A percentile compares a stretch with the other conserved stretches of the same genome.
Evolutionary conservation across 78 protist species (phyloP).

Genomic region (Protostelium mycophagum): DNA sequence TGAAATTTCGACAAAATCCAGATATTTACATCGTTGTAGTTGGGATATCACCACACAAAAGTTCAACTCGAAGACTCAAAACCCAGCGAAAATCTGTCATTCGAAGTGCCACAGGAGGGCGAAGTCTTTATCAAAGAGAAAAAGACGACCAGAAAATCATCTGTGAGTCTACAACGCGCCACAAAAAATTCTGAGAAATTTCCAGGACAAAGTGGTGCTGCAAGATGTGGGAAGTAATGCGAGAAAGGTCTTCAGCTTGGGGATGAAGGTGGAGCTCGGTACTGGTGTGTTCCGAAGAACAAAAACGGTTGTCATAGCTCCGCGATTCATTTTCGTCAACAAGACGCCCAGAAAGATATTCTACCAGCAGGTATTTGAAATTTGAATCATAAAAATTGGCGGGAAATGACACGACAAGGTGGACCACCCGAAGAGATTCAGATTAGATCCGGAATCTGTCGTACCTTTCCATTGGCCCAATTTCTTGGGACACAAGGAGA

Average conservation of each 20-base stretch:
- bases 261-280: constrained; percentile 9
- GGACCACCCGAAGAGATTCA: not conserved
- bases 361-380: constrained; percentile 18
- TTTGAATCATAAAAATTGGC: too few species aligned
- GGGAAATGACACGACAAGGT: not conserved
- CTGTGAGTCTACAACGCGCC: too few species aligned
- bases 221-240: constrained; percentile 12
- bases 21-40: too few species aligned
- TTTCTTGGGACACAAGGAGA: not conserved
- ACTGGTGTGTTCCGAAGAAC: constrained; percentile 34
- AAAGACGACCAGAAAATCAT: not conserved
- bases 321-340: constrained; percentile 27
- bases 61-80: not conserved
- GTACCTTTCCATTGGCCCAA: not conserved
- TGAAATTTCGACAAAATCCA: too few species aligned
- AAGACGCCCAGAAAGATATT: constrained; percentile 8
- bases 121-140: not conserved
- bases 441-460: not conserved
- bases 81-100: not conserved
- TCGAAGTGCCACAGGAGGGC: not conserved
- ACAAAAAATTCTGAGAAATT: too few species aligned
- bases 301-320: constrained; percentile 48
- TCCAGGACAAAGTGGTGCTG: not conserved
- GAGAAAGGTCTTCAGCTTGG: constrained; percentile 24
- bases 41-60: not conserved